Base-by-base conservation (phyloP, 331 rosid species). In the Arachis monticola region DNA sequence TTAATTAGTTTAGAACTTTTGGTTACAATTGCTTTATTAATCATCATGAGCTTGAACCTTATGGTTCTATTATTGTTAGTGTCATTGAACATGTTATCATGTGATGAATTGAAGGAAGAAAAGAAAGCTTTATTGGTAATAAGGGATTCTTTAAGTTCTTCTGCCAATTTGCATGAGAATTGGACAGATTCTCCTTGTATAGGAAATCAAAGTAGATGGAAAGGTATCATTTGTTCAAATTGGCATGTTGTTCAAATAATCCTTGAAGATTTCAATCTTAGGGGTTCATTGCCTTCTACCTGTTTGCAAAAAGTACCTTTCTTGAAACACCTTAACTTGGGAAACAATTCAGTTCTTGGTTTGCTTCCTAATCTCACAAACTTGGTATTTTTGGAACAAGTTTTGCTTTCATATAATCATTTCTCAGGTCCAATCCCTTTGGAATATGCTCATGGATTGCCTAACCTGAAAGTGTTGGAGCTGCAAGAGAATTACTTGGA, bases 111-210 rank as follows among this genome's bases (percentile, higher is more conserved):
- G 11, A 83, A 52, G 22, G 2, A 71, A 71, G 96, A 90, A 83
- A 90, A 91, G 83, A 82, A 88, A 31, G 86, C 84, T 60, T 70
- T 90, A 64, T 38, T 86, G 35, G 72, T 76, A 53, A 62, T 90
- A 56, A 82, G 88, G 56, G 88, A 90, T 73, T 82, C 88, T 41
- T 72, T 84, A 56, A 84, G 74, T 69, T 86, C 96, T 71, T 64
- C 73, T 56, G 7, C 82, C 1, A 22, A 83, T 73, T 77, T 87
- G 71, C 92, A 87, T 53, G 60, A 80, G 52, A 90, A 86, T 64
- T 90, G 96, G 96, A 90, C 91, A 64, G 92, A 92, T 0, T 92
- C 89, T 17, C 91, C 96, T 44, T 90, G 96, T 74, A 66, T 78
- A 77, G 40, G 53, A 58, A 90, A 76, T 11, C 53, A 31, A 17